These are phyloP conservation scores for Orbilia javanica DNA, from an alignment of 2,329 filamentous ascomycete genomes.

Conservation along the genomic window DNA sequence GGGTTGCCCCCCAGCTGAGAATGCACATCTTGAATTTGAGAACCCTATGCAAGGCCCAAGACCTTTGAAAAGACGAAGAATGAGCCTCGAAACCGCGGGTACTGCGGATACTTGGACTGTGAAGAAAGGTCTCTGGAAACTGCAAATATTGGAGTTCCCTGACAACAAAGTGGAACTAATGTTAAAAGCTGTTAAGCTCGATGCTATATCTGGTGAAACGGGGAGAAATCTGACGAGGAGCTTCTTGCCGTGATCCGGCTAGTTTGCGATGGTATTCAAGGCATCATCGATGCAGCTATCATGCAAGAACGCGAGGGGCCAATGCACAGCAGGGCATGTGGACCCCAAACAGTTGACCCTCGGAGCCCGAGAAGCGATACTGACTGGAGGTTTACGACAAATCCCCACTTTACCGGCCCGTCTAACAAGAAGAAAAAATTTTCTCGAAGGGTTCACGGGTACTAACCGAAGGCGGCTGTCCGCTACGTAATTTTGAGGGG, in stretches of 20 bases:
- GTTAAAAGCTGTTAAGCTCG: slow-evolving; percentile 51
- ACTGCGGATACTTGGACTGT: slow-evolving; percentile 48
- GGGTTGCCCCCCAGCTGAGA: slow-evolving; percentile 40
- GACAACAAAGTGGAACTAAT: slow-evolving; percentile 53
- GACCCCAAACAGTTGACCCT: not conserved
- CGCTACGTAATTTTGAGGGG: slow-evolving; percentile 37
- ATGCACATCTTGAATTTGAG: slow-evolving; percentile 51
- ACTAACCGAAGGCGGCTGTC: slow-evolving; percentile 56
- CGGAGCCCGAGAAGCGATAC: slow-evolving; percentile 38
- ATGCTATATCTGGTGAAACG: slow-evolving; percentile 46
- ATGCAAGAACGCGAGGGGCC: slow-evolving; percentile 45
- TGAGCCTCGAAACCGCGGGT: slow-evolving; percentile 35
- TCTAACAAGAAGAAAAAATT: slow-evolving; percentile 35
- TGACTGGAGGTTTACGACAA: slow-evolving; percentile 6
- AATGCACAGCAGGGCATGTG: slow-evolving; percentile 25
- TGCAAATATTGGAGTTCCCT: slow-evolving; percentile 54
- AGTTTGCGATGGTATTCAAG: slow-evolving; percentile 38
- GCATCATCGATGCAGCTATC: slow-evolving; percentile 46
- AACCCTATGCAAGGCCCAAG: slow-evolving; percentile 54
- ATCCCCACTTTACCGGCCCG: slow-evolving; percentile 33
- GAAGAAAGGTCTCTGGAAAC: slow-evolving; percentile 53
- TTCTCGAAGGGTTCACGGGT: slow-evolving; percentile 35
- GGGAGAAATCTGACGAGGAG: slow-evolving; percentile 48
- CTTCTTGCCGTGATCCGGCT: slow-evolving; percentile 56
- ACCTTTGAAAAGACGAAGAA: slow-evolving; percentile 48